Evolutionary conservation across 176 grass and related monocot species (phyloP).

Genomic region (Microstegium vimineum): DNA sequence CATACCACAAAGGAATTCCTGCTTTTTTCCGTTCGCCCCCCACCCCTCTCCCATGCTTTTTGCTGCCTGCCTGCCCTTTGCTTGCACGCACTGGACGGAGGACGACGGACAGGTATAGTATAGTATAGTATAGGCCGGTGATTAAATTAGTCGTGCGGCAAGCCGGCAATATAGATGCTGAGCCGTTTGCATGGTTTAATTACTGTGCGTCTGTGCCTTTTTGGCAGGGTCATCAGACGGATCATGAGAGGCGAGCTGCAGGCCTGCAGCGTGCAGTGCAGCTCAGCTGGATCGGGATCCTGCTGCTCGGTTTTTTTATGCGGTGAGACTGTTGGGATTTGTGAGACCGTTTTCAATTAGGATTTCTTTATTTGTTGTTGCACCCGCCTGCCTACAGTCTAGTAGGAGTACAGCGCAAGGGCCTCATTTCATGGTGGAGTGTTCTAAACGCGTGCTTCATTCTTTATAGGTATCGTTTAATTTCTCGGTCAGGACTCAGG

Average conservation of each 20-base stretch:
- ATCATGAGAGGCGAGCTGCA: not conserved
- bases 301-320: not conserved
- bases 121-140: no score
- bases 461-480: not conserved
- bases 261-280: not conserved
- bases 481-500: not conserved
- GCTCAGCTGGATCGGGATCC: conserved; percentile 19
- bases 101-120: not conserved
- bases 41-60: no score
- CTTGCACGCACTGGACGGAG: no score
- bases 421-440: not conserved
- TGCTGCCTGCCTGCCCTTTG: not conserved
- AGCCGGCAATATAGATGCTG: not conserved
- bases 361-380: not conserved
- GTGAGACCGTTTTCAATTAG: conserved; percentile 26
- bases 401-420: not conserved
- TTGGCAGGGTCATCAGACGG: not conserved
- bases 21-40: not conserved
- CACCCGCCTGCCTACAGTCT: not conserved
- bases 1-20: not conserved
- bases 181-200: not conserved
- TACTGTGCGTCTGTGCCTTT: not conserved
- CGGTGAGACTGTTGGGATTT: conserved; percentile 30
- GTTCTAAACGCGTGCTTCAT: not conserved
- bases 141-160: not conserved